Evolutionary conservation across 2,329 filamentous ascomycete genomes (phyloP), one percentile per base, ranked within the genome.

Genomic region (Neofusicoccum sp.): DNA sequence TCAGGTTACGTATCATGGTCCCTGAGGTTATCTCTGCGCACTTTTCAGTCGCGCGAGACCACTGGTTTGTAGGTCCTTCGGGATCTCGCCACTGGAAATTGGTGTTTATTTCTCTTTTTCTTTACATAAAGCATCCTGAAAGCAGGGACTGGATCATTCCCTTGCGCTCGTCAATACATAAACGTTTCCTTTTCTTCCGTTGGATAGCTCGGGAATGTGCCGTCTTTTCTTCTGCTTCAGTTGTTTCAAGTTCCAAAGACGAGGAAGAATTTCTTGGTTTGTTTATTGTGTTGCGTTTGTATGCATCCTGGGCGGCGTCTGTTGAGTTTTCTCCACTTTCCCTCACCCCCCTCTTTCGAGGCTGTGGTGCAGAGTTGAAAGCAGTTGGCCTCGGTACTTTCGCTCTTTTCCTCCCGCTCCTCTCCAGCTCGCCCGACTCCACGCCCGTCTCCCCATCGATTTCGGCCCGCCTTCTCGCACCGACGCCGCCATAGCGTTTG

Each of bases 321-420:
- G 60, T 62, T 61, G 61, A 63, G 63, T 64, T 62, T 62, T 66
- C 58, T 49, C 59, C 43, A 60, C 51, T 56, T 63, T 62, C 43
- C 62, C 49, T 38, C 57, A 64, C 63, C 61, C 60, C 51, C 61
- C 53, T 64, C 60, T 51, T 53, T 48, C 33, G 58, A 45, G 43
- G 53, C 47, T 61, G 60, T 64, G 58, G 48, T 34, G 60, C 59
- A 61, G 64, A 51, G 63, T 60, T 61, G 57, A 61, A 62, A 49
- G 59, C 59, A 61, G 58, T 60, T 57, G 61, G 54, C 43, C 26
- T 28, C 20, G 61, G 48, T 47, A 62, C 58, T 58, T 61, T 60
- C 57, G 72, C 70, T 71, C 73, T 73, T 73, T 71, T 70, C 76
- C 75, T 75, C 78, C 79, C 68, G 77, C 66, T 71, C 73, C 78